phyloP scores from a whole-genome alignment of 1,284 basidiomycete genomes.

The Thelephora terrestris region DNA sequence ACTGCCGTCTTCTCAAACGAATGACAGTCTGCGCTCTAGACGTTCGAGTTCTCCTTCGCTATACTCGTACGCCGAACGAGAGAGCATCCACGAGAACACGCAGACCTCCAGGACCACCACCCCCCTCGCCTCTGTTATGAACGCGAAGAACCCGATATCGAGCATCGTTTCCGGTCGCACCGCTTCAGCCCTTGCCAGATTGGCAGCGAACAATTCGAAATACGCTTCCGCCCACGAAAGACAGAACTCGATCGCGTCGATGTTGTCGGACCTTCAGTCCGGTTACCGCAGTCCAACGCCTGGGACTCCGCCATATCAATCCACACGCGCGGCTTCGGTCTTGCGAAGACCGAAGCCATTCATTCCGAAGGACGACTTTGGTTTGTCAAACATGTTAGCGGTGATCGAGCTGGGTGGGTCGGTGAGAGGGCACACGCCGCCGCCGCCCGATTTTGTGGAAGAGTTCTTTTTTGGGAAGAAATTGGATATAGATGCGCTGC shows the following conservation, averaged over 20 bases:
- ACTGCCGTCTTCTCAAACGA: constrained; percentile 12
- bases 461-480: constrained; percentile 61
- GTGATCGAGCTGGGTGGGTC: constrained; percentile 64
- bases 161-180: constrained; percentile 15
- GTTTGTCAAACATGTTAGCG: constrained; percentile 72
- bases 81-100: neutral
- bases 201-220: constrained; percentile 12
- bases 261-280: constrained; percentile 46
- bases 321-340: constrained; percentile 21
- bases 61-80: constrained; percentile 42
- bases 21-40: constrained; percentile 22
- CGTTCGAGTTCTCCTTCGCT: constrained; percentile 41
- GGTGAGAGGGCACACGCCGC: constrained; percentile 26
- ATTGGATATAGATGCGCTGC: constrained; percentile 52
- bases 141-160: constrained; percentile 11
- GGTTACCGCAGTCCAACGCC: constrained; percentile 40
- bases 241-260: constrained; percentile 54
- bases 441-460: constrained; percentile 51
- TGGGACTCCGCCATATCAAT: constrained; percentile 17
- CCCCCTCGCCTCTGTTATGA: constrained; percentile 16
- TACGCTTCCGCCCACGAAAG: constrained; percentile 28
- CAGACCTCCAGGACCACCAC: constrained; percentile 17
- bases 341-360: constrained; percentile 25
- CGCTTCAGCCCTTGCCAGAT: constrained; percentile 20
- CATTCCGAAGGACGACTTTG: constrained; percentile 74